These are phyloP conservation scores for Myriosclerotinia duriaeana DNA, from an alignment of 2,329 filamentous ascomycete genomes.

Conservation along the genomic window DNA sequence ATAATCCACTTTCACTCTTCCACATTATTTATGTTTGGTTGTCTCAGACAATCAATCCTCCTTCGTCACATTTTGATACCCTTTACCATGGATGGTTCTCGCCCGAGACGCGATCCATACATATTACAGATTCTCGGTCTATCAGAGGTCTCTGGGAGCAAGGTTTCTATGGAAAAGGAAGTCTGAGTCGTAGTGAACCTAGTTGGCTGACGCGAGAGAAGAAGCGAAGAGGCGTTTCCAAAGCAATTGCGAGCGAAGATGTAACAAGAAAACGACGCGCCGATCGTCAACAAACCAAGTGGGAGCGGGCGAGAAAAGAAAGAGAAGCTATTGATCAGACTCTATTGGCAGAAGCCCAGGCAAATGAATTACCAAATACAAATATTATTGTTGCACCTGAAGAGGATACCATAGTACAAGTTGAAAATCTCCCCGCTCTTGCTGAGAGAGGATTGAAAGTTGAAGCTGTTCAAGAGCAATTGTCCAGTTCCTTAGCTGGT, in stretches of 20 bases:
- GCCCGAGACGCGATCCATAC: constrained; percentile 75
- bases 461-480: not conserved
- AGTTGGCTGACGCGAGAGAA: constrained; percentile 87
- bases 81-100: constrained; percentile 77
- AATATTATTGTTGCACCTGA: not conserved
- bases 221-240: constrained; percentile 63
- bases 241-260: constrained; percentile 75
- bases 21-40: constrained; percentile 77
- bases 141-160: constrained; percentile 89
- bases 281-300: constrained; percentile 80
- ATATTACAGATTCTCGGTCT: constrained; percentile 73
- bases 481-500: not conserved
- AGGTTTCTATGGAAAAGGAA: constrained; percentile 96
- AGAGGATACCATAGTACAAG: not conserved
- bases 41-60: constrained; percentile 65
- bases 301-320: constrained; percentile 86
- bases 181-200: constrained; percentile 87
- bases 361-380: constrained; percentile 1
- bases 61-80: constrained; percentile 61
- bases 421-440: not conserved
- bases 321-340: constrained; percentile 79
- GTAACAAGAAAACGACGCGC: constrained; percentile 73
- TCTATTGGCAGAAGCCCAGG: constrained; percentile 52
- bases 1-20: constrained; percentile 85
- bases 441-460: not conserved